Base-by-base conservation (phyloP, 805 yeast genomes). In the Teunomyces barrocoloradensis region DNA sequence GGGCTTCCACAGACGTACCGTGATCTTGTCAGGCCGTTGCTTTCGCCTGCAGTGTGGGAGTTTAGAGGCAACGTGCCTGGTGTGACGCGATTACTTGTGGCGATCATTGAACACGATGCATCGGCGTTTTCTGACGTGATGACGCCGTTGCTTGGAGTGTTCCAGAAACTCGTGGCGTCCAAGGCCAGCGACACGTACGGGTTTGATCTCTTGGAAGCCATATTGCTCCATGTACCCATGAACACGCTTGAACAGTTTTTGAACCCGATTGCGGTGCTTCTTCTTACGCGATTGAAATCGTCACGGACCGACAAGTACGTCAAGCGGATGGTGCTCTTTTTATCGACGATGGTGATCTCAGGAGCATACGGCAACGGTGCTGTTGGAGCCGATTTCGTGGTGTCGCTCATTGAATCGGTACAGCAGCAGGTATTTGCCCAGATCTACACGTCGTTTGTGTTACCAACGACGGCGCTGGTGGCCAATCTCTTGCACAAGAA, bases 21-120 rank as follows among this genome's bases (percentile, higher is more conserved):
- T 47, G 82, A 79, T 47, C 73, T 94, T 42, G 75, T 89, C 17
- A 82, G 82, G 53, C 98, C 99, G 1, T 70, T 94, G 39, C 73
- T 94, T 56, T 80, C 96, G 1, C 97, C 98, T n/a, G 65, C 82
- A 5, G 84, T 91, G 32, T 94, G 99, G 99, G 98, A 94, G 64
- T 81, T 80, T 51, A 78, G 83, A 53, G 99, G 98, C 12, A 94
- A 92, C 56, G 82, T 92, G 30, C 99, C 99, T 2, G 97, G 97
- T 2, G 81, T 92, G 17, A 85, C 95, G 0, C 80, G 97, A 56
- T 72, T 94, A 44, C 71, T 94, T 34, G 78, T 82, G 46, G 82
- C 89, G 5, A 82, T 92, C 17, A 68, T 86, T 29, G 65, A 65
- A 39, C 81, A 78, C 40, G 77, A 76, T 43, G 71, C 79, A 2